These are phyloP conservation scores for Hygrocybe punicea DNA, from an alignment of 768 basidiomycete species.

Conservation along the genomic window DNA sequence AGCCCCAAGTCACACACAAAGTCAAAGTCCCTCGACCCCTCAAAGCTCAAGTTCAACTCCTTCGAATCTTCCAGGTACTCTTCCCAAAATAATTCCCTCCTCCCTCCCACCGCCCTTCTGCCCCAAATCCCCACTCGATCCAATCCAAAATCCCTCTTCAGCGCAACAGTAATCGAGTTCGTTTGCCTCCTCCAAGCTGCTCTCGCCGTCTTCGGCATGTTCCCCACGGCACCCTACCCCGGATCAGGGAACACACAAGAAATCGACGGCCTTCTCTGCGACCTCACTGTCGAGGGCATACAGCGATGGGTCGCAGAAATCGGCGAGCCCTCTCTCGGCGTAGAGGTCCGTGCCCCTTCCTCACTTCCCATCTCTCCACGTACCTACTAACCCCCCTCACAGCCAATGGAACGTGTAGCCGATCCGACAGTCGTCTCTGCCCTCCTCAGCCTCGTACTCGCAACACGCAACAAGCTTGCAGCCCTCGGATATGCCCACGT, in stretches of 20 bases:
- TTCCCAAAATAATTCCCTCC: not conserved
- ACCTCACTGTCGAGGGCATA: slow-evolving; percentile 70
- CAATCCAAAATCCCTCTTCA: slow-evolving; percentile 49
- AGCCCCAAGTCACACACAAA: slow-evolving; percentile 14
- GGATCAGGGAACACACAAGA: not conserved
- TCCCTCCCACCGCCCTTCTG: not conserved
- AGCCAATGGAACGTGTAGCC: slow-evolving; percentile 70
- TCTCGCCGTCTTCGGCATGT: slow-evolving; percentile 70
- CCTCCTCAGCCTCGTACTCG: slow-evolving; percentile 65
- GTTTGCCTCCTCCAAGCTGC: slow-evolving; percentile 72
- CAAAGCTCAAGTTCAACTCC: slow-evolving; percentile 14
- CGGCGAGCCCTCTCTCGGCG: slow-evolving; percentile 55
- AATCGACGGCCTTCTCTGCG: slow-evolving; percentile 73
- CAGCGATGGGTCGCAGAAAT: slow-evolving; percentile 64
- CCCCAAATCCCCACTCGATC: not conserved
- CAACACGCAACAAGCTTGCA: slow-evolving; percentile 66
- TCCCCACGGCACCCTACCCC: slow-evolving; percentile 18
- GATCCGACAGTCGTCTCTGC: slow-evolving; percentile 72
- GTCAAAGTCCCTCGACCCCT: slow-evolving; percentile 13
- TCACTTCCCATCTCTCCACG: slow-evolving; percentile 1
- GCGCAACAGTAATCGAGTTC: slow-evolving; percentile 66
- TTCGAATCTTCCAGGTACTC: not conserved
- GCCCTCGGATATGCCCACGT: slow-evolving; percentile 49
- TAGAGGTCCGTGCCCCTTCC: slow-evolving; percentile 49
- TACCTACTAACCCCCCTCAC: slow-evolving; percentile 3